phyloP scores from a whole-genome alignment of 306 rosid genomes.

The cucumber (Cucumis sativus) region DNA sequence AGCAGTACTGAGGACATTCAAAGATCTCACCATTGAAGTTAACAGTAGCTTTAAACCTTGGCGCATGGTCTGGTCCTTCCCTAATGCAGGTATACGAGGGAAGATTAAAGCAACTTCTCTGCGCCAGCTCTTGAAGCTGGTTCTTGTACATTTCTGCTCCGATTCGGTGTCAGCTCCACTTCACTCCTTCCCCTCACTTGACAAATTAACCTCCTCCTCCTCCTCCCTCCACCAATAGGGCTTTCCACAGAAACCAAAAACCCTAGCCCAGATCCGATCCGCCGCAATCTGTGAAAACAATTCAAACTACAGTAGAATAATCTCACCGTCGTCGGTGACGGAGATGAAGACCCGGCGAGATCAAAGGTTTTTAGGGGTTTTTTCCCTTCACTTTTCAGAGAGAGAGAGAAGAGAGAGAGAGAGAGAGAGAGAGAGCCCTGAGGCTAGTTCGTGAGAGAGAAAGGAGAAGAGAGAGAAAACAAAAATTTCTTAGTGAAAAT shows the following conservation, averaged over 20 bases:
- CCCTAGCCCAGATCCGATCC: conserved; percentile 1
- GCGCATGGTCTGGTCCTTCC: conserved; percentile 99
- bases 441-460: neutral
- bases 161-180: neutral
- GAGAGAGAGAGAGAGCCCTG: conserved; percentile 3
- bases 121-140: conserved; percentile 99
- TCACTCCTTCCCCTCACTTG: neutral
- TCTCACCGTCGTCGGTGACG: conserved; percentile 2
- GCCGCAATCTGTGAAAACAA: neutral
- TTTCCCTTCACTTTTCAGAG: neutral
- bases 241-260: neutral
- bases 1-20: conserved; percentile 88
- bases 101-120: conserved; percentile 95
- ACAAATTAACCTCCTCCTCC: neutral
- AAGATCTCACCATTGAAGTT: conserved; percentile 97
- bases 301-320: neutral
- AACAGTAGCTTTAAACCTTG: conserved; percentile 90
- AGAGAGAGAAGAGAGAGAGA: neutral
- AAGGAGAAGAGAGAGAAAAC: conserved; percentile 7
- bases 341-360: conserved; percentile 5
- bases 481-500: neutral
- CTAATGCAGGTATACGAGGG: conserved; percentile 94
- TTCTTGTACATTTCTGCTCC: conserved; percentile 91
- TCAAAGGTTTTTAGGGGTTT: conserved; percentile 7
- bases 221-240: neutral